Evolutionary conservation across 202 grass and related monocot genomes (phyloP), one percentile per base, ranked within the genome.

Genomic region (Panicum virgatum): DNA sequence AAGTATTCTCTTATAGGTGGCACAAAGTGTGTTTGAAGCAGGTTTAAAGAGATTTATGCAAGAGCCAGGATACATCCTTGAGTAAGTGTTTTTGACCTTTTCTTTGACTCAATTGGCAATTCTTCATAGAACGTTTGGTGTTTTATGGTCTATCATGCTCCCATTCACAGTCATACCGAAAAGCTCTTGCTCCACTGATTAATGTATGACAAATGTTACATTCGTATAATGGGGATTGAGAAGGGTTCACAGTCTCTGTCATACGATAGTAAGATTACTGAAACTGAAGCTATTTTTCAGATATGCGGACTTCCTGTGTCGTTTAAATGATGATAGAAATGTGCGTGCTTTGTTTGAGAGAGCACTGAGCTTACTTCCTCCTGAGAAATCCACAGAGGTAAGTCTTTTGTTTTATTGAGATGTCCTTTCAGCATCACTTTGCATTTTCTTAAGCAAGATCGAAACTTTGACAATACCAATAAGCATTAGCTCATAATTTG

Each of bases 321-420:
- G 82, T 63, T 91, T 98, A 90, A 98, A 98, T 80, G 96, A 98
- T 7, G 96, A 98, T 82, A 95, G 96, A 91, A 98, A 98, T 91
- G 92, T 95, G 7, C 92, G 96, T 88, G 96, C 92, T 81, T 90
- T 98, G 73, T 98, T 98, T 84, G 96, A 98, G 85, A 83, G 92
- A 45, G 96, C 92, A 76, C 79, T 98, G 60, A 98, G 96, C 84
- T 93, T 89, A 86, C 96, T 98, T 86, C 88, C 92, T 75, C 80
- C 88, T 34, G 96, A 98, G 68, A 51, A 98, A 77, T 98, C 96
- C 57, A 52, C 84, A 64, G 96, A 98, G 89, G 96, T 95, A 91
- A 81, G 37, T 8, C 59, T 19, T 79, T 9, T 63, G 1, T 82
- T 82, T 73, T 72, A 54, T 82, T 81, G 36, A 77, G 13, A 37